Evolutionary conservation across 441 rosid genomes (phyloP), one percentile per base, ranked within the genome.

Genomic region (Gossypium aridum): DNA sequence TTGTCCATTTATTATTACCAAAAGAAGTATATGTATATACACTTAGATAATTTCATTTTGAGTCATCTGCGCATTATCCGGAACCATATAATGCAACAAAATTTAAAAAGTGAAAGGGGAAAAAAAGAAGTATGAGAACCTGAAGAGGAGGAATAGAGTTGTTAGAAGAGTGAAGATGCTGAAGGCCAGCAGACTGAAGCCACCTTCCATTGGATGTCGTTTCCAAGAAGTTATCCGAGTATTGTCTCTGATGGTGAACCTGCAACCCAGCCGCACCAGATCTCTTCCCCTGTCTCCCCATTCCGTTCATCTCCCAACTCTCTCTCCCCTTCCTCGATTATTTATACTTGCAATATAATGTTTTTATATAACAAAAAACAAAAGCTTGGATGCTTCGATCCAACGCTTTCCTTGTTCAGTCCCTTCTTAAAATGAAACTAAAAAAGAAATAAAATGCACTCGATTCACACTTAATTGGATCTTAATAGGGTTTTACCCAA

Each of bases 171-270:
- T 90, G 95, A 7, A 93, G 90, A 69, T 95, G 95, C 80, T 90
- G 99, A 43, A 95, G 90, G 25, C 99, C 99, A 43, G 91, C 87
- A 3, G 99, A 93, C 77, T 92, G 98, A 70, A 96, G 94, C 99
- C 98, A 96, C 77, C 96, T 78, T 57, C 91, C 94, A 80, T 89
- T 94, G 25, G 97, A 87, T 4, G 93, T 83, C 78, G 83, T 76
- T 19, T 95, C 98, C 72, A 89, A 61, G 71, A 87, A 88, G 83
- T 87, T 83, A 77, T 90, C 95, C 10, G 99, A 93, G 79, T 86
- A 83, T 80, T 96, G 98, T 31, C 95, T 83, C 84, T 96, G 99
- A 71, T 93, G 97, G 74, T 93, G 98, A 78, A 83, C 87, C 76
- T 93, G 98, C 79, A 83, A 84, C 72, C 87, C 86, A 54, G 92